These are phyloP conservation scores for Hypoxylon subgilvum DNA, from an alignment of 495 filamentous ascomycete species.

Conservation along the genomic window DNA sequence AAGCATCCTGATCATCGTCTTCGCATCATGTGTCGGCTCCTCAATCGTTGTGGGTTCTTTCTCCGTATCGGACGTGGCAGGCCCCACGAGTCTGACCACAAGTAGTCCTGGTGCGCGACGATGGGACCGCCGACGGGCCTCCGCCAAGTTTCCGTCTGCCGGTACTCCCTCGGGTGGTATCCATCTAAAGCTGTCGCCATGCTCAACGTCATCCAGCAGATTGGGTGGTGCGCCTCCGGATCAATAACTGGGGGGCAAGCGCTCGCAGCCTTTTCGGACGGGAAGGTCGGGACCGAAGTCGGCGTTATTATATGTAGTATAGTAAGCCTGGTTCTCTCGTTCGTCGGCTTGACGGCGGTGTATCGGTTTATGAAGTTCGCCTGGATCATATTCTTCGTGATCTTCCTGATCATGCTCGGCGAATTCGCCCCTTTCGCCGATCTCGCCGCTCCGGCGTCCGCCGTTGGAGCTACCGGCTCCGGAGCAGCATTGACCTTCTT, in stretches of 20 bases:
- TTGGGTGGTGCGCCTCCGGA: slow-evolving; percentile 57
- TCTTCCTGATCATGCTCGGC: slow-evolving; percentile 65
- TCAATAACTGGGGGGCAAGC: slow-evolving; percentile 57
- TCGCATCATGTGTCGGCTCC: slow-evolving; percentile 55
- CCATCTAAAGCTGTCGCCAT: slow-evolving; percentile 56
- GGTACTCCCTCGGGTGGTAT: slow-evolving; percentile 64
- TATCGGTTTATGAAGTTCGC: slow-evolving; percentile 50
- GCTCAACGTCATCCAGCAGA: slow-evolving; percentile 56
- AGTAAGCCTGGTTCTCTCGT: slow-evolving; percentile 50
- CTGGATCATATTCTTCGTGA: slow-evolving; percentile 59
- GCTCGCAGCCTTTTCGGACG: slow-evolving; percentile 58
- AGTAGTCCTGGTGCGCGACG: slow-evolving; percentile 52
- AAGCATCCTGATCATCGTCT: slow-evolving; percentile 58
- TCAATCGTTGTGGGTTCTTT: slow-evolving; percentile 53
- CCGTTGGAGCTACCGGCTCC: slow-evolving; percentile 47
- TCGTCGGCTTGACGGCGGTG: slow-evolving; percentile 55
- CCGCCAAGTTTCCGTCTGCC: slow-evolving; percentile 59
- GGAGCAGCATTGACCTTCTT: slow-evolving; percentile 60
- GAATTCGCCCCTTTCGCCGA: slow-evolving; percentile 58
- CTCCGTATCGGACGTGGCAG: slow-evolving; percentile 2
- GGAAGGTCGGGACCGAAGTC: slow-evolving; percentile 49
- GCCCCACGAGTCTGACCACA: not conserved
- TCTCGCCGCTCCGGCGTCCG: slow-evolving; percentile 44
- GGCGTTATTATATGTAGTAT: slow-evolving; percentile 57
- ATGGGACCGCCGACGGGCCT: slow-evolving; percentile 59